Evolutionary conservation across 768 basidiomycete species (phyloP).

Genomic region (Pisolithus microcarpus): DNA sequence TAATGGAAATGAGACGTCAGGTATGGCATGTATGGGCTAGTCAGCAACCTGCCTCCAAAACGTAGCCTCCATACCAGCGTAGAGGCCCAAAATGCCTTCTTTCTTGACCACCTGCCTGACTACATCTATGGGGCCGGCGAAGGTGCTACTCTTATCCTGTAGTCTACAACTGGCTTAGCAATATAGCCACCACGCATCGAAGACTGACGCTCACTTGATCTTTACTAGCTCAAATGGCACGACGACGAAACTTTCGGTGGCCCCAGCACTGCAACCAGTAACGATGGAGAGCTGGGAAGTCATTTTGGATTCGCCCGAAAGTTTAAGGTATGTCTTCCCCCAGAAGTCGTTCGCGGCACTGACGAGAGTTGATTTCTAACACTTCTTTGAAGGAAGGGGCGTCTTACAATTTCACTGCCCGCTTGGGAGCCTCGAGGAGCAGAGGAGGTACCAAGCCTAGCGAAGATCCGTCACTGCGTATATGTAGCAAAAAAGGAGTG

Average conservation of each 20-base stretch:
- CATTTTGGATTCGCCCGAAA: constrained; percentile 76
- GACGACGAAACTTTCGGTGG: constrained; percentile 91
- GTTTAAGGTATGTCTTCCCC: constrained; percentile 68
- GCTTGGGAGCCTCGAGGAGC: constrained; percentile 94
- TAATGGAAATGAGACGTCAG: constrained; percentile 18
- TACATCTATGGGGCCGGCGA: constrained; percentile 87
- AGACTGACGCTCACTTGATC: constrained; percentile 46
- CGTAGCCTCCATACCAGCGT: constrained; percentile 94
- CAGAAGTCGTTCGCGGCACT: constrained; percentile 92
- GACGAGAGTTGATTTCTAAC: constrained; percentile 5
- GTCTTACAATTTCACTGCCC: constrained; percentile 89
- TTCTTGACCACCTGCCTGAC: constrained; percentile 70
- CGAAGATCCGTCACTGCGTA: background rate
- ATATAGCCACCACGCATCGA: background rate
- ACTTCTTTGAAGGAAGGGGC: background rate
- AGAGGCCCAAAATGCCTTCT: constrained; percentile 79
- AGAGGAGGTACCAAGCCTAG: constrained; percentile 89
- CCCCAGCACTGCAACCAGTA: constrained; percentile 92
- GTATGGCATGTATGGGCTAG: background rate
- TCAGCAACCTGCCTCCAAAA: constrained; percentile 78
- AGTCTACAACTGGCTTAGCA: constrained; percentile 37
- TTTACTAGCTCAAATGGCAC: constrained; percentile 97
- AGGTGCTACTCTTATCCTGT: constrained; percentile 90
- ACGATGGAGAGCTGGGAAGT: constrained; percentile 79
- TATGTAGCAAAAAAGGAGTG: background rate